phyloP scores from a whole-genome alignment of 164 flowering plant species.

The Magnolia officinalis region DNA sequence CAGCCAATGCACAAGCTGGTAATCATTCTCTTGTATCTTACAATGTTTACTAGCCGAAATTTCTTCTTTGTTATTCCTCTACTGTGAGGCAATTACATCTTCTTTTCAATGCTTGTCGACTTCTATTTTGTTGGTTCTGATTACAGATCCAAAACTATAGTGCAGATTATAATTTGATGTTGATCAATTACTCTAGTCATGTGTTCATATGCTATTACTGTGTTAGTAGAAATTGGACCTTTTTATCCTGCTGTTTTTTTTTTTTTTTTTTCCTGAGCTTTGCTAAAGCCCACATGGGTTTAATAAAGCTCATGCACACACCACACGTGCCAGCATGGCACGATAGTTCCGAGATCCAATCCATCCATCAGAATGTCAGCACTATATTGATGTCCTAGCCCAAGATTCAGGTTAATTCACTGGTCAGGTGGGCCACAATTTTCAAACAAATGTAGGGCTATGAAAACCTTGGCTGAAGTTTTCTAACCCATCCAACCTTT shows the following conservation, averaged over 20 bases:
- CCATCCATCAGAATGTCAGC: no score
- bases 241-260: not conserved
- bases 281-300: no score
- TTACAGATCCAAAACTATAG: slow-evolving; percentile 4
- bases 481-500: no score
- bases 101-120: not conserved
- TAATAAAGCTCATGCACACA: no score
- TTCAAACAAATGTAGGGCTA: no score
- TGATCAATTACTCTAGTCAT: not conserved
- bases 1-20: slow-evolving; percentile 10
- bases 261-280: no score
- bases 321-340: no score
- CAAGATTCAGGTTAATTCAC: no score
- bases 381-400: no score
- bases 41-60: not conserved
- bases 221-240: not conserved
- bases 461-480: no score
- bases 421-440: no score
- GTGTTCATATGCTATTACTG: not conserved
- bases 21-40: slow-evolving; percentile 8
- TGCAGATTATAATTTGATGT: not conserved
- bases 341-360: no score
- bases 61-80: slow-evolving; percentile 4
- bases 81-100: slow-evolving; percentile 4
- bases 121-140: slow-evolving; percentile 1